Evolutionary conservation across 768 basidiomycete genomes (phyloP), one percentile per base, ranked within the genome.

Genomic region (Kondoa subrosea): DNA sequence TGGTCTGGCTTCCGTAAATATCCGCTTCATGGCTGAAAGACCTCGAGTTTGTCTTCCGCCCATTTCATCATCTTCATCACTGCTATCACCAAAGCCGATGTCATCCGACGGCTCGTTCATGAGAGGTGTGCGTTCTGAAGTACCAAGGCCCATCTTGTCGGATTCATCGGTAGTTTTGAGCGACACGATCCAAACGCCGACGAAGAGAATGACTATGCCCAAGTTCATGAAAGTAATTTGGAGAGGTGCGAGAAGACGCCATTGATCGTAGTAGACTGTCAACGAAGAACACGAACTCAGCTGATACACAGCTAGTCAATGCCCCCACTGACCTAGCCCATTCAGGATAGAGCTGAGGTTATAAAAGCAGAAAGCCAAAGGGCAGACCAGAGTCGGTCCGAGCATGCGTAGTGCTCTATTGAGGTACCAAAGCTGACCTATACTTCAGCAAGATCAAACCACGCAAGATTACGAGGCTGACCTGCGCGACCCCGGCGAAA

Each of bases 291-390:
- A 3, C 31, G 4, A 64, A n/a, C 17, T 4, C 4, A 63, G 2
- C 40, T 50, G 40, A 25, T 17, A 30, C 56, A 27, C 30, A 16
- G 15, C 34, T 58, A 27, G 17, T n/a, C 29, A 65, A 58, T 31
- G 8, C 30, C 62, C 33, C 56, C 0, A 34, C 26, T 56, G 12
- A 74, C 77, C 75, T 65, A 93, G 81, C 2, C 88, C 87, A 71
- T 91, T 91, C 67, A 91, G 81, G 75, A 96, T 93, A 27, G 88
- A 89, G 1, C 89, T 89, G 16, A 92, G 76, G 75, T 93, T 96
- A 78, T 93, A 96, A 77, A 91, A 89, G 77, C 90, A 93, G 78
- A 93, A 96, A 3, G 91, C 90, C 75, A 89, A 29, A 65, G 69
- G 74, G 64, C 66, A 68, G n/a, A 76, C 56, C 71, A 73, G 69